Base-by-base conservation (phyloP, 2,329 filamentous ascomycete genomes). In the Cytospora leucostoma region DNA sequence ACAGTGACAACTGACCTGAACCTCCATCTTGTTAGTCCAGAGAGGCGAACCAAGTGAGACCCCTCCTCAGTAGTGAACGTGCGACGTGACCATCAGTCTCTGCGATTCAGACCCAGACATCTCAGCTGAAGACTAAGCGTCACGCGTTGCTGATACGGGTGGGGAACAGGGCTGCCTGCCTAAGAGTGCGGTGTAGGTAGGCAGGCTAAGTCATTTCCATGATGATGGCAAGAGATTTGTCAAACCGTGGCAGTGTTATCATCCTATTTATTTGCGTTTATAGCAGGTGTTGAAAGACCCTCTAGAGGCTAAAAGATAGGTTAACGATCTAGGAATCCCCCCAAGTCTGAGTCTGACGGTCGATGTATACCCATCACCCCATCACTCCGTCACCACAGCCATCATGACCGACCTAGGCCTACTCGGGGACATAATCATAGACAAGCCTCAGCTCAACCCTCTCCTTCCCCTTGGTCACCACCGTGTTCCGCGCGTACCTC, bases 401-500 rank as follows among this genome's bases (percentile, higher is more conserved):
- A 62, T 47, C 61, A 67, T 49, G 15, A 65, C 61, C 40, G 11
- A 62, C 40, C 55, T 58, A 62, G 6, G 32, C 53, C 53, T 53
- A 59, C 67, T 68, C 68, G 10, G 66, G 67, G 19, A 76, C 54
- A 66, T 71, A 87, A 71, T 88, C 84, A 70, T 87, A 88, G 44
- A 87, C 78, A 68, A 88, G 76, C 70, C 79, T 78, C 62, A 85
- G 75, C 69, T 78, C 76, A 38, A 78, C 78, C 67, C 78, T 78
- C 76, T 84, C 72, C 3, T 69, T 71, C 21, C 73, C 80, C 77
- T 85, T 86, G 60, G 77, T 77, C 35, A 84, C 77, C 1, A 86
- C 74, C 8, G 87, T 74, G 67, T 85, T 82, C 59, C 85, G 74
- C 57, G 76, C 77, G 68, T 88, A 80, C 67, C 80, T 75, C 66